These are phyloP conservation scores for Funneliformis mosseae DNA, from an alignment of 192 early-diverging fungal species.

Conservation along the genomic window DNA sequence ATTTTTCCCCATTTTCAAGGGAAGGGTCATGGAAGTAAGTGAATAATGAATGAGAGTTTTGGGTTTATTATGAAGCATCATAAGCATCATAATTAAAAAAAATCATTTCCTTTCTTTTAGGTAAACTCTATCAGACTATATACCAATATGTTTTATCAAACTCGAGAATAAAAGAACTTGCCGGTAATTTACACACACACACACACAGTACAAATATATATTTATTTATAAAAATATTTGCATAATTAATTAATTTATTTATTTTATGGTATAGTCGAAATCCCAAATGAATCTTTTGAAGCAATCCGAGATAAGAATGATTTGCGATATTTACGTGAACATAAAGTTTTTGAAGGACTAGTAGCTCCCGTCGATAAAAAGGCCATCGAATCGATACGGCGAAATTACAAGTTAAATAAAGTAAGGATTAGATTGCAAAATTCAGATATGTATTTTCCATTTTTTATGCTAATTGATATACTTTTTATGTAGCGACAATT, in stretches of 20 bases:
- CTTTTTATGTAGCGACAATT: slow-evolving; percentile 65
- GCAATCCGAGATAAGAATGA: slow-evolving; percentile 88
- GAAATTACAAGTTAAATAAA: slow-evolving; percentile 75
- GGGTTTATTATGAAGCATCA: neutral
- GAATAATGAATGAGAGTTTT: neutral
- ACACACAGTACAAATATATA: too few species aligned
- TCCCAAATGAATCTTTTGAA: slow-evolving; percentile 87
- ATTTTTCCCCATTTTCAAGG: slow-evolving; percentile 89
- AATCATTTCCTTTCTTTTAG: slow-evolving; percentile 34
- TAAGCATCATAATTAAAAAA: neutral
- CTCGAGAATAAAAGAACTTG: slow-evolving; percentile 58
- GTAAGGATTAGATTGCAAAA: slow-evolving; percentile 42
- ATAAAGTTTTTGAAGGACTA: slow-evolving; percentile 62
- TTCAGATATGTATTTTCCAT: neutral
- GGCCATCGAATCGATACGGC: slow-evolving; percentile 52
- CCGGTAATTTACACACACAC: slow-evolving; percentile 55
- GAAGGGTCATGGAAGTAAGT: slow-evolving; percentile 76
- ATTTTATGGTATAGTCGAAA: slow-evolving; percentile 68
- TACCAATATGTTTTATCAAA: slow-evolving; percentile 54
- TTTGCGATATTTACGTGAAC: slow-evolving; percentile 60
- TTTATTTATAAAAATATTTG: slow-evolving; percentile 21
- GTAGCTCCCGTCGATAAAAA: slow-evolving; percentile 58
- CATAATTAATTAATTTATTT: slow-evolving; percentile 16
- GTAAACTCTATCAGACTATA: slow-evolving; percentile 63
- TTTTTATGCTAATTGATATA: neutral